Percentiles rank a stretch among this genome's conserved stretches.
Conservation (phyloP, 2,329 filamentous ascomycete genomes). For the Geoglossum cookeanum region DNA sequence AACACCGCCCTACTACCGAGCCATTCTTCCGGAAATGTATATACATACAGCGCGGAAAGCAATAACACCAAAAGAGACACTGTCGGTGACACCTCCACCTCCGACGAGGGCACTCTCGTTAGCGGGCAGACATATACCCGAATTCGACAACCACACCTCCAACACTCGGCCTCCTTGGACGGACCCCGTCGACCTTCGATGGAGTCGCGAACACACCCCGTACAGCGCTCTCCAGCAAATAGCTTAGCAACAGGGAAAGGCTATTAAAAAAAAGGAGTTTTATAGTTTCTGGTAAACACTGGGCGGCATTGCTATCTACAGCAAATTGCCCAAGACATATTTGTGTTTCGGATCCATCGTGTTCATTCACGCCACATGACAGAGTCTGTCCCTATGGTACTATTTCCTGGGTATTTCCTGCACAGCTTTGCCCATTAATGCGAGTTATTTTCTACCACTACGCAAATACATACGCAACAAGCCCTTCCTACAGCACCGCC, state of each 20-base stretch:
- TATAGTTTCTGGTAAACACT: too few relatives aligned
- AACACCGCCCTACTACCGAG: constrained; percentile 11
- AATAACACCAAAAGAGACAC: constrained; percentile 17
- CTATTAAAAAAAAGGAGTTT: neutral
- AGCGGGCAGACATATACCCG: constrained; percentile 24
- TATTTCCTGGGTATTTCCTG: neutral
- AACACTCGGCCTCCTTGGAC: constrained; percentile 8
- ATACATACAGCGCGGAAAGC: constrained; percentile 20
- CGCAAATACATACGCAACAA: too few relatives aligned
- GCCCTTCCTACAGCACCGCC: neutral
- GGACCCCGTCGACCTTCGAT: constrained; percentile 9
- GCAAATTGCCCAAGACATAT: neutral
- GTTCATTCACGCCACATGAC: neutral
- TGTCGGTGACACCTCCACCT: constrained; percentile 11
- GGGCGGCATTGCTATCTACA: too few relatives aligned
- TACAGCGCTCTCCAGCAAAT: neutral
- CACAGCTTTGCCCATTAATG: neutral
- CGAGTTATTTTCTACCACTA: neutral
- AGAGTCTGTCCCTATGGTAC: neutral
- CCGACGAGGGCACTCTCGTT: constrained; percentile 17
- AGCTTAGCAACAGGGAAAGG: neutral
- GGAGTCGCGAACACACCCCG: constrained; percentile 2
- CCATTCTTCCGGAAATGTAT: constrained; percentile 19
- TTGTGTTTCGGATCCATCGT: neutral
- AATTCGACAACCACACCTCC: constrained; percentile 9